Conservation (phyloP, 805 yeast genomes). For the Lachancea mirantina region DNA sequence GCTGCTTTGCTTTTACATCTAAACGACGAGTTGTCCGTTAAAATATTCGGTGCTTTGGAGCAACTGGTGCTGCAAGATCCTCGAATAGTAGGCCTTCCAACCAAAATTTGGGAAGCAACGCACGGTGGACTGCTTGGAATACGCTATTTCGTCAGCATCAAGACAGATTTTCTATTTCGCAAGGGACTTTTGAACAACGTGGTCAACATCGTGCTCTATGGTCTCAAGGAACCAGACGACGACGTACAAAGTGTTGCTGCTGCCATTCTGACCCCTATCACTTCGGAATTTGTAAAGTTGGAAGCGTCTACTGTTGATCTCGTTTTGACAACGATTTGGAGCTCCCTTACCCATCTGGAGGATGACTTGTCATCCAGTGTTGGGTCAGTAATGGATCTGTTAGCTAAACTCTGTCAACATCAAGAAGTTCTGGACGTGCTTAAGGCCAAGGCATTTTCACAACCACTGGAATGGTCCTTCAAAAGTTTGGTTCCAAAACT, state of each 20-base stretch:
- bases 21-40: slow-evolving; percentile 44
- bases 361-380: slow-evolving; percentile 94
- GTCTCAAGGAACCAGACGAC: slow-evolving; percentile 73
- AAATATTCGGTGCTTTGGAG: slow-evolving; percentile 59
- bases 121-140: slow-evolving; percentile 97
- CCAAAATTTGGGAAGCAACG: slow-evolving; percentile 86
- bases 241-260: slow-evolving; percentile 98
- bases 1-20: slow-evolving; percentile 84
- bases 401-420: slow-evolving; percentile 81
- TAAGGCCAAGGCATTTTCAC: slow-evolving; percentile 49
- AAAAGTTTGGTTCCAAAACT: slow-evolving; percentile 78
- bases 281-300: slow-evolving; percentile 72
- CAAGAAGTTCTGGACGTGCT: slow-evolving; percentile 67
- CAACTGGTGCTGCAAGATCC: slow-evolving; percentile 62
- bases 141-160: slow-evolving; percentile 82
- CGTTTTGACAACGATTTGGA: slow-evolving; percentile 76
- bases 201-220: slow-evolving; percentile 79
- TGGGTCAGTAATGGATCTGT: slow-evolving; percentile 90
- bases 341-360: slow-evolving; percentile 69
- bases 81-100: slow-evolving; percentile 31
- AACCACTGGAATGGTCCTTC: slow-evolving; percentile 50
- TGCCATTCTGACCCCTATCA: slow-evolving; percentile 83
- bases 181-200: slow-evolving; percentile 58
- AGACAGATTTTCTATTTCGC: slow-evolving; percentile 65
- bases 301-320: slow-evolving; percentile 41